Conservation (phyloP, 2,329 filamentous ascomycete genomes). For the Aspergillus sp. region DNA sequence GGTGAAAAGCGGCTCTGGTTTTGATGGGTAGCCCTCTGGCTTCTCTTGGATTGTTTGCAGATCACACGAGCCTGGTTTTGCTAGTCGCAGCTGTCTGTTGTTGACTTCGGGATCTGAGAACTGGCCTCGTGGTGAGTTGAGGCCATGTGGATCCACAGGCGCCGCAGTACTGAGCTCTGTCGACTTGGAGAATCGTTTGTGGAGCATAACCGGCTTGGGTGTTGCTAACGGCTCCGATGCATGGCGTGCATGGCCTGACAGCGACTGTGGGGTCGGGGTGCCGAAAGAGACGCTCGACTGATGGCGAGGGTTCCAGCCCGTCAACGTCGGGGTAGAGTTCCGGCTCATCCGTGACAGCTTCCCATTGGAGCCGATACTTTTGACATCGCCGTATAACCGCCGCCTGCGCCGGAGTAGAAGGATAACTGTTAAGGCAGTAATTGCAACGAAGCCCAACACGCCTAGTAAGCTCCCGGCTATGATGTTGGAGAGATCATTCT, state of each 20-base stretch:
- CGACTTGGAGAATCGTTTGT: conserved; percentile 12
- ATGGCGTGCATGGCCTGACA: conserved; percentile 2
- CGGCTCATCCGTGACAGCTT: conserved; percentile 10
- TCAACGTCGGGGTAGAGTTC: conserved; percentile 9
- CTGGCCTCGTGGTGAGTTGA: conserved; percentile 1
- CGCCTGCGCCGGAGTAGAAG: conserved; percentile 17
- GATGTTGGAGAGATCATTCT: conserved; percentile 7
- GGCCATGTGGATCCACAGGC: not conserved
- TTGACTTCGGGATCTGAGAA: conserved; percentile 3
- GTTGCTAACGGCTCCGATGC: not conserved
- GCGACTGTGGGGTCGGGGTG: conserved; percentile 7
- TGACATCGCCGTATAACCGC: conserved; percentile 4
- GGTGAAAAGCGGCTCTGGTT: not conserved
- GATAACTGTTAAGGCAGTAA: conserved; percentile 17
- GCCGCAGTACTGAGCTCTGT: conserved; percentile 1
- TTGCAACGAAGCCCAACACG: conserved; percentile 15
- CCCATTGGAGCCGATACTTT: conserved; percentile 9
- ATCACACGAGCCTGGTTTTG: not conserved
- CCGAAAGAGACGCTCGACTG: conserved; percentile 7
- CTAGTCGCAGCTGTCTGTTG: not conserved
- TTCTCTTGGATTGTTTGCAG: not conserved
- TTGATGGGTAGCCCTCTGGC: not conserved
- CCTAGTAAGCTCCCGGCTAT: conserved; percentile 25
- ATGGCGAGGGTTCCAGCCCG: conserved; percentile 9
- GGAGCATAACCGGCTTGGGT: not conserved